Percentiles rank a stretch among this genome's conserved stretches.
Conservation (phyloP, 371 early-diverging fungal species). For the Circinella umbellata region DNA sequence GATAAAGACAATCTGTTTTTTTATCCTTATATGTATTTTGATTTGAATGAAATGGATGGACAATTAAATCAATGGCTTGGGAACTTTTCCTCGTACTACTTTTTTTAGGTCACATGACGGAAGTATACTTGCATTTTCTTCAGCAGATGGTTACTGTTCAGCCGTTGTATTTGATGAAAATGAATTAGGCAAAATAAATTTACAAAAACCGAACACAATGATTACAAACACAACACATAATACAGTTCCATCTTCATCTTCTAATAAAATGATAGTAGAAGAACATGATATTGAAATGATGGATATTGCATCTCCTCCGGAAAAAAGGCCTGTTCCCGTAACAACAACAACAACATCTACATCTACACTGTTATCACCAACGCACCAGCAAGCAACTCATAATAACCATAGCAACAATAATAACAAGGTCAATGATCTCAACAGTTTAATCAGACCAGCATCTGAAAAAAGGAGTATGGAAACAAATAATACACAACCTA, state of each 20-base stretch:
- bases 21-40: no score
- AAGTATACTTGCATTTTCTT: conserved; percentile 72
- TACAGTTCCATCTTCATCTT: background rate
- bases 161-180: conserved; percentile 73
- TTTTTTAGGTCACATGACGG: conserved; percentile 74
- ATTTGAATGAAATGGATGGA: no score
- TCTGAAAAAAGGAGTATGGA: conserved; percentile 9
- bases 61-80: background rate
- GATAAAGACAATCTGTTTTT: background rate
- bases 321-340: conserved; percentile 6
- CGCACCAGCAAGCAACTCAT: no score
- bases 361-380: background rate
- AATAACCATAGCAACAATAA: no score
- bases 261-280: background rate
- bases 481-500: conserved; percentile 2
- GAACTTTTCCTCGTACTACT: background rate
- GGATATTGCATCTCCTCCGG: conserved; percentile 22
- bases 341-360: conserved; percentile 17
- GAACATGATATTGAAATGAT: conserved; percentile 34
- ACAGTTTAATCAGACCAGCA: background rate
- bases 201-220: background rate
- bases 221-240: background rate
- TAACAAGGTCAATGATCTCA: background rate
- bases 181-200: conserved; percentile 51
- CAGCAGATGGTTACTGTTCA: conserved; percentile 93